phyloP scores from a whole-genome alignment of 257 asterid genomes.

The Forsythia suspensa region DNA sequence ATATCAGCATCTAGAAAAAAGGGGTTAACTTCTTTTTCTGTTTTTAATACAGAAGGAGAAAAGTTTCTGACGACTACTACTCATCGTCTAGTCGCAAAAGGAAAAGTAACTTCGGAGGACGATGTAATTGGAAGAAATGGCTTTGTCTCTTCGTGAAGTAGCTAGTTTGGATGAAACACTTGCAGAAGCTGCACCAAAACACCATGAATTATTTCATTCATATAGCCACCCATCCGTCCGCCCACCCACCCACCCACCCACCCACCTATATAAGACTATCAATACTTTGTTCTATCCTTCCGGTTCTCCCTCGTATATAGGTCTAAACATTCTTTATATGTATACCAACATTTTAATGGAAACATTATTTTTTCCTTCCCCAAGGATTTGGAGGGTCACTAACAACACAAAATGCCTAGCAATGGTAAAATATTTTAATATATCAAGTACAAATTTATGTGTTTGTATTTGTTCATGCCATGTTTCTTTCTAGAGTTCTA shows the following conservation, averaged over 20 bases:
- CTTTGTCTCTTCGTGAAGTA: not conserved
- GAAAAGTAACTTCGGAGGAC: not conserved
- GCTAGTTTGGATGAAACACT: not conserved
- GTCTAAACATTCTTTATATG: not conserved
- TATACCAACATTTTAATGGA: not conserved
- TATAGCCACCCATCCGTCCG: not conserved
- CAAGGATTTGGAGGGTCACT: not conserved
- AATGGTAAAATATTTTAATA: not conserved
- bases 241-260: not conserved
- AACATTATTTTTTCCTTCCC: not conserved
- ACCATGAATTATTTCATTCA: not conserved
- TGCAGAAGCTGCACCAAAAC: not conserved
- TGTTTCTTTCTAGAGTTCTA: not conserved
- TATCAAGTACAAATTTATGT: not conserved
- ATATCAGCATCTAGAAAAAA: not conserved
- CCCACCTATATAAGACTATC: not conserved
- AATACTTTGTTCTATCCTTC: not conserved
- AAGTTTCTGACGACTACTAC: not conserved
- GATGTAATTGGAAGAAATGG: constrained; percentile 4
- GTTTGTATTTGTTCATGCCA: not conserved
- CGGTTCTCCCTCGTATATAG: not conserved
- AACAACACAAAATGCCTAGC: not conserved
- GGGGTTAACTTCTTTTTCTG: not conserved
- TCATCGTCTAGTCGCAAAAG: not conserved
- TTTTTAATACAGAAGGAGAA: not conserved